Evolutionary conservation across 306 rosid genomes (phyloP), one percentile per base, ranked within the genome.

Genomic region (Vigna nakashimae): DNA sequence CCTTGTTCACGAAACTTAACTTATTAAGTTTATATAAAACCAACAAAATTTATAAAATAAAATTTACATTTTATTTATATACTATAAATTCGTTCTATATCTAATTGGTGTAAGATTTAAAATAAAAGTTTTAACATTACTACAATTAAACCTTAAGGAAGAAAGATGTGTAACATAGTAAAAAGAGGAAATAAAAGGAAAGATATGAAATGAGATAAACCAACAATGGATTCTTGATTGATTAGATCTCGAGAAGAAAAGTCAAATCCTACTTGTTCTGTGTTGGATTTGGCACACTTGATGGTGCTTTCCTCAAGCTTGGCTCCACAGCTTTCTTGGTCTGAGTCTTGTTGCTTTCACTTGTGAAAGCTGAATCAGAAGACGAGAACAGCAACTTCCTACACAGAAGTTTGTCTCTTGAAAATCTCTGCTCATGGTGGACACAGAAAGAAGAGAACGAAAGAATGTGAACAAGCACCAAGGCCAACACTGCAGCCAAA

Each of bases 261-360:
- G 13, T 14, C 72, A 46, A 24, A 42, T 38, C 50, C 87, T 87
- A 82, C 84, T 73, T 84, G 51, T 87, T 87, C 82, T 87, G 91
- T 2, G 78, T 87, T 11, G 91, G 91, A 80, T 87, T 87, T 52
- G 88, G 83, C 20, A 60, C 84, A 63, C 80, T 87, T 55, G 87
- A 49, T 5, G 91, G 91, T 36, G 83, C 79, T 74, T 69, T 80
- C 84, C 72, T 82, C 51, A 84, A 69, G 81, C 84, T 85, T 49
- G 67, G 78, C 71, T 87, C 91, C 78, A 83, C 82, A 77, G 91
- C 84, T 82, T 78, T 87, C 87, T 85, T 80, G 87, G 73, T 56
- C 80, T 80, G 80, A 65, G 75, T 65, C 75, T 73, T 82, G 77
- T 71, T 71, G 69, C 42, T 58, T 9, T 14, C 53, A 32, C 60